Conservation (phyloP, 495 filamentous ascomycete species). For the Rostrohypoxylon terebratum region DNA sequence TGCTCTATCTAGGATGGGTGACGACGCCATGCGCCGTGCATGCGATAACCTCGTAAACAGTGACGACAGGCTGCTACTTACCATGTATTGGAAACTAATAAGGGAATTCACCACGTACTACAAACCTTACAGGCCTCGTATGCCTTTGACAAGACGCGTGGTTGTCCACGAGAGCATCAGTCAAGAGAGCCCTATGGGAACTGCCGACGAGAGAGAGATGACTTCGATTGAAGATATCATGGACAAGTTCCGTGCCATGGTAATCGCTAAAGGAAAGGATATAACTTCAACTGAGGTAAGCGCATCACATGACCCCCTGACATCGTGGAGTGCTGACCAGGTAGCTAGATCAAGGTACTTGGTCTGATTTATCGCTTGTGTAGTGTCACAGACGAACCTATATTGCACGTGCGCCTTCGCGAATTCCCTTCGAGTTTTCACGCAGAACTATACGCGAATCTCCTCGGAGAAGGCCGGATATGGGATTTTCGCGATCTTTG, state of each 20-base stretch:
- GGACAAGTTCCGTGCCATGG: not conserved
- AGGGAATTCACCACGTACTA: not conserved
- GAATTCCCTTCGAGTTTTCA: slow-evolving; percentile 12
- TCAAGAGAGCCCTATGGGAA: no score
- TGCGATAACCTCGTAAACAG: not conserved
- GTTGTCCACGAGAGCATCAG: not conserved
- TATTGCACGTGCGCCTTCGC: not conserved
- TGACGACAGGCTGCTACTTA: not conserved
- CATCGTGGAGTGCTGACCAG: not conserved
- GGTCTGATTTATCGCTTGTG: slow-evolving; percentile 8
- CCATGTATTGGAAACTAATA: slow-evolving; percentile 15
- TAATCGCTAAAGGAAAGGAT: not conserved
- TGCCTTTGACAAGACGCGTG: not conserved
- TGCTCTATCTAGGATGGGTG: slow-evolving; percentile 6
- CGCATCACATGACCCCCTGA: not conserved
- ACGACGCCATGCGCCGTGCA: not conserved
- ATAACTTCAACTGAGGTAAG: slow-evolving; percentile 31
- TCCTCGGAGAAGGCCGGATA: slow-evolving; percentile 31
- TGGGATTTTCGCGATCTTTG: slow-evolving; percentile 33
- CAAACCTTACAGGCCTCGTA: not conserved
- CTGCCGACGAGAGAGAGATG: no score
- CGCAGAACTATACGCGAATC: not conserved
- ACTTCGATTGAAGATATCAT: no score
- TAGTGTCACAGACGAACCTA: not conserved
- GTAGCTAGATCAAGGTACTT: slow-evolving; percentile 24